Conservation (phyloP, 83 land plant genomes). For the Larix sibirica region DNA sequence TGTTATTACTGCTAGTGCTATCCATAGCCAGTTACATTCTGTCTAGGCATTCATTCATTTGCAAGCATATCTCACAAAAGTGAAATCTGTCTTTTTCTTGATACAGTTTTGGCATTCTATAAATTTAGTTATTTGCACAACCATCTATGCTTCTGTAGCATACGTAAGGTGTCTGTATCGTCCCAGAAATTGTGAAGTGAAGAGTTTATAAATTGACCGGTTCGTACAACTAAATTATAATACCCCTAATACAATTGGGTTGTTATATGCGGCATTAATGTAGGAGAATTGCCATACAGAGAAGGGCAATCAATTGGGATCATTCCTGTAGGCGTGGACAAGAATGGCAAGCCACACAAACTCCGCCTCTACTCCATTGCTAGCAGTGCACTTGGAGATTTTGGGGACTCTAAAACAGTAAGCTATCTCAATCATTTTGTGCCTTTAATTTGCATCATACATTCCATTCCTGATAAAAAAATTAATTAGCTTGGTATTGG, state of each 20-base stretch:
- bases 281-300: constrained; percentile 90
- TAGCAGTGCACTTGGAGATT: constrained; percentile 96
- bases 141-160: background rate
- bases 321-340: constrained; percentile 85
- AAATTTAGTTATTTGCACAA: background rate
- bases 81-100: too few species aligned
- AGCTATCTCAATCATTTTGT: constrained; percentile 15
- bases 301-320: constrained; percentile 99
- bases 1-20: background rate
- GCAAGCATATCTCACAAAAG: too few species aligned
- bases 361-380: constrained; percentile 96
- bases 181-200: too few species aligned
- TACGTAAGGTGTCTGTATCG: too few species aligned
- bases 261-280: background rate
- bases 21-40: background rate
- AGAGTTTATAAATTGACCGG: too few species aligned
- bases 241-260: background rate
- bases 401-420: constrained; percentile 97
- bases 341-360: constrained; percentile 97
- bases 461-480: too few species aligned
- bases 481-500: too few species aligned
- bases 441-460: background rate
- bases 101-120: background rate
- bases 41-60: too few species aligned
- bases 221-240: background rate